These are phyloP conservation scores for Psidium guajava DNA, from an alignment of 345 rosid species.

Conservation along the genomic window DNA sequence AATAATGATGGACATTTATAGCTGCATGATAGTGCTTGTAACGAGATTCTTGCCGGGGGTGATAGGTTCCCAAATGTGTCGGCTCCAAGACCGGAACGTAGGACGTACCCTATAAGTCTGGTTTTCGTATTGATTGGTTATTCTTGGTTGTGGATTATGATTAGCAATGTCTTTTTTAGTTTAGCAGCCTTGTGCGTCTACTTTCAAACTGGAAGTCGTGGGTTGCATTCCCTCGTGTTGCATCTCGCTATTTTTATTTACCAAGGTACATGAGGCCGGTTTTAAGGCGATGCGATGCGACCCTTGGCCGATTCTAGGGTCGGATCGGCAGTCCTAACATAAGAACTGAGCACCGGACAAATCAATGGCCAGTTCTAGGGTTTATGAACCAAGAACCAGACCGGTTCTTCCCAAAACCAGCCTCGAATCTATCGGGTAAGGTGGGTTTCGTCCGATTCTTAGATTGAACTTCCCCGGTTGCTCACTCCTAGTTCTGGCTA, in stretches of 20 bases:
- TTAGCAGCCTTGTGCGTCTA: not conserved
- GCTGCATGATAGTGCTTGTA: not conserved
- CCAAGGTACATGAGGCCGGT: not conserved
- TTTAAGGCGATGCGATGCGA: not conserved
- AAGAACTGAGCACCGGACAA: not conserved
- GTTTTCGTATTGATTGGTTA: not conserved
- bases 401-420: not conserved
- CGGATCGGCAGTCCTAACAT: not conserved
- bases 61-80: accelerated
- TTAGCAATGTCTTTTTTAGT: not conserved
- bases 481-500: not conserved
- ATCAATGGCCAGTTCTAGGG: not conserved
- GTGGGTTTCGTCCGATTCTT: not conserved
- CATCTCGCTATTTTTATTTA: not conserved
- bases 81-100: not conserved
- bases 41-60: not conserved
- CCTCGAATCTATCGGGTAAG: not conserved
- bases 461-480: not conserved
- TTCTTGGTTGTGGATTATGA: not conserved
- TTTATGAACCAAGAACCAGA: not conserved
- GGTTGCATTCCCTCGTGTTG: not conserved
- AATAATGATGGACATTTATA: not conserved
- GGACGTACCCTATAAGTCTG: not conserved
- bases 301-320: not conserved
- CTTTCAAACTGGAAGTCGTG: not conserved